A percentile compares a stretch with the other conserved stretches of the same genome.
These are phyloP conservation scores for Paxillus rubicundulus DNA, from an alignment of 768 basidiomycete genomes.

Conservation along the genomic window DNA sequence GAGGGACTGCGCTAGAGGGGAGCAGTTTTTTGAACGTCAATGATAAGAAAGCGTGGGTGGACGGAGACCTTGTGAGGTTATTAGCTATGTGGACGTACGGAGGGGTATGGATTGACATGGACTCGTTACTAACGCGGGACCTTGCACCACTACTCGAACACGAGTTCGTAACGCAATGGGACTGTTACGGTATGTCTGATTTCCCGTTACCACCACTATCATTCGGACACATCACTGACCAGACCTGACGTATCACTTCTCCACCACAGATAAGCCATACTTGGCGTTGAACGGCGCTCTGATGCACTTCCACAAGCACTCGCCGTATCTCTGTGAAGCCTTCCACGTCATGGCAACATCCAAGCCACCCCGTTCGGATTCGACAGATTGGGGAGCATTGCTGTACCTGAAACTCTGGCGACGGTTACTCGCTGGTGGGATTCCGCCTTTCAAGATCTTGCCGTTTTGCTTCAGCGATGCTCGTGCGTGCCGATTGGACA, in stretches of 20 bases:
- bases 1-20: constrained; percentile 74
- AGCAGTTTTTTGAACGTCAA: constrained; percentile 54
- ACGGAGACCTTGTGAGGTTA: constrained; percentile 89
- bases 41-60: constrained; percentile 89
- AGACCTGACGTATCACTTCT: background rate
- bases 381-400: constrained; percentile 92
- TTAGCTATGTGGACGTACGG: constrained; percentile 87
- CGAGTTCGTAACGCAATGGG: constrained; percentile 99
- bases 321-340: constrained; percentile 96
- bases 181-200: constrained; percentile 81
- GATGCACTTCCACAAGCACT: constrained; percentile 88
- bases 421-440: constrained; percentile 64
- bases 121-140: constrained; percentile 87
- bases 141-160: constrained; percentile 84
- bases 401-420: constrained; percentile 93
- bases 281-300: constrained; percentile 87
- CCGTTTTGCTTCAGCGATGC: constrained; percentile 96
- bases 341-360: constrained; percentile 86
- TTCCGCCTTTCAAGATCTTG: constrained; percentile 87
- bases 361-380: constrained; percentile 66
- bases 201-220: background rate
- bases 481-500: constrained; percentile 87
- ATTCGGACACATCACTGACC: too few species aligned
- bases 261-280: constrained; percentile 61
- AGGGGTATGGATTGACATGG: constrained; percentile 98